Conservation (phyloP, 1,284 basidiomycete species). For the Ganoderma leucocontextum region DNA sequence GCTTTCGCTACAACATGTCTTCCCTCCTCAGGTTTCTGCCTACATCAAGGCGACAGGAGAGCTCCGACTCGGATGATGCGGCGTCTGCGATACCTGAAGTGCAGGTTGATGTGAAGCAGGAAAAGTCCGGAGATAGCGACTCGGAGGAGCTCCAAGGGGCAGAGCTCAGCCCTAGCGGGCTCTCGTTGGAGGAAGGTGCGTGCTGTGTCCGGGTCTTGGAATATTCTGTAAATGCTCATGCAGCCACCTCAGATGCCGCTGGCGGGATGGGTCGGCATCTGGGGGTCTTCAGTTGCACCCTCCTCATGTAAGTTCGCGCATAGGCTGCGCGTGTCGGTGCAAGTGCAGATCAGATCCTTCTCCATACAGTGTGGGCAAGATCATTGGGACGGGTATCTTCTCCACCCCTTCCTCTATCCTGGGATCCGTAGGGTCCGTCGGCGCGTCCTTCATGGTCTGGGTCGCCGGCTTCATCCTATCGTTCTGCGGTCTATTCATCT, state of each 20-base stretch:
- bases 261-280: constrained; percentile 43
- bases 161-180: constrained; percentile 27
- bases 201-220: neutral
- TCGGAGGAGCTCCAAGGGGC: constrained; percentile 21
- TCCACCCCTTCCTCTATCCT: constrained; percentile 71
- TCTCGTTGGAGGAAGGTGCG: constrained; percentile 31
- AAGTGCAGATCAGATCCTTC: neutral
- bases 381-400: constrained; percentile 72
- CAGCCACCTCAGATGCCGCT: constrained; percentile 32
- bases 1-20: constrained; percentile 16
- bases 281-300: constrained; percentile 42
- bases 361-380: constrained; percentile 52
- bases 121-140: constrained; percentile 22
- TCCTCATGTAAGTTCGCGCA: constrained; percentile 38
- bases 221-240: neutral
- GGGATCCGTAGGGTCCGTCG: constrained; percentile 68
- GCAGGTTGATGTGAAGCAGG: constrained; percentile 19
- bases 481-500: constrained; percentile 72
- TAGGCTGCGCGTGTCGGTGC: neutral
- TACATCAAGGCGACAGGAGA: constrained; percentile 6
- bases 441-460: constrained; percentile 75
- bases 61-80: constrained; percentile 12
- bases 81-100: constrained; percentile 8
- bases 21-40: constrained; percentile 22
- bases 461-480: constrained; percentile 71